Evolutionary conservation across 202 grass and related monocot genomes (phyloP).

Genomic region (Brachypodium distachyon): DNA sequence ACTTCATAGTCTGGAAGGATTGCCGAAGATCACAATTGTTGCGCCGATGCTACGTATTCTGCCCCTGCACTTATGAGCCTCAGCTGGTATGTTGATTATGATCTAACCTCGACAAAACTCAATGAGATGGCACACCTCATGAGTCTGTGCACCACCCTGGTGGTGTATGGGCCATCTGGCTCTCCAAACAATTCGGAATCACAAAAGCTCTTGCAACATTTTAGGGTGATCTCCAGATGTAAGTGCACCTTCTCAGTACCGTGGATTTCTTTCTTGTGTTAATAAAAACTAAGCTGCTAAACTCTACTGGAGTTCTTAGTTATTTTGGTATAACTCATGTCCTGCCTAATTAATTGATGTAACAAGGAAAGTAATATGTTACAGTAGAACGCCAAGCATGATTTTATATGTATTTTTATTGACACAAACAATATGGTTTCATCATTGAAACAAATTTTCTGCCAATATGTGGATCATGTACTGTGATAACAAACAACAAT

Average conservation of each 20-base stretch:
- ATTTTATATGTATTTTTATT: not conserved
- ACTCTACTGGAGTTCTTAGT: no score
- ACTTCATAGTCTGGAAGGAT: not conserved
- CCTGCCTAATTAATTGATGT: not conserved
- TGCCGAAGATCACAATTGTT: not conserved
- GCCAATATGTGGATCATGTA: no score
- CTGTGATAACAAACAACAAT: no score
- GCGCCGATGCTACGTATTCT: not conserved
- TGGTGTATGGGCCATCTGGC: no score
- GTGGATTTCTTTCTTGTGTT: no score
- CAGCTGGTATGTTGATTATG: not conserved
- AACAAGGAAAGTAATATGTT: no score
- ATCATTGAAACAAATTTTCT: not conserved
- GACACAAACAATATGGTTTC: no score
- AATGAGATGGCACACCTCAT: not conserved
- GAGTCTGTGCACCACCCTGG: not conserved
- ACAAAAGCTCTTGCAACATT: not conserved
- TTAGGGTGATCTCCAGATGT: not conserved
- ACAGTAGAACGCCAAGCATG: no score
- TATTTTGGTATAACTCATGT: no score
- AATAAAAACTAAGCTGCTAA: no score
- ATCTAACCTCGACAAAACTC: not conserved
- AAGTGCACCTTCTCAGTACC: not conserved
- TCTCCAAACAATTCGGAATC: not conserved
- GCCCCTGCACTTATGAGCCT: not conserved